Evolutionary conservation across 2,329 filamentous ascomycete species (phyloP), one percentile per base, ranked within the genome.

Genomic region (Xylaria sp.): DNA sequence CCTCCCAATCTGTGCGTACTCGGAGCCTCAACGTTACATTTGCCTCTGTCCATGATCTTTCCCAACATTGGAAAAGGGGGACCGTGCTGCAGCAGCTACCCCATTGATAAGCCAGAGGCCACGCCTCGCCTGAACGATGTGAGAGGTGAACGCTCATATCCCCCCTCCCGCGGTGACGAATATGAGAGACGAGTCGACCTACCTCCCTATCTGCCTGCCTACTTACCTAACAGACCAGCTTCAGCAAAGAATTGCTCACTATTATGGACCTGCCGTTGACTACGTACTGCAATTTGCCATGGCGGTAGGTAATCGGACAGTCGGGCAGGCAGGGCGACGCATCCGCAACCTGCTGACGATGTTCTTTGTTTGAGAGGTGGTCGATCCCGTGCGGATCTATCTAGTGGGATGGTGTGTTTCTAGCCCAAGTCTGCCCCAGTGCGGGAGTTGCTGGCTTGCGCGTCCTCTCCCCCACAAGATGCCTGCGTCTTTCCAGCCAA

Each of bases 391-490:
- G 58, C n/a, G 22, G 26, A 20, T 37, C 34, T n/a, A 44, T 20
- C 40, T 29, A 44, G n/a, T n/a, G n/a, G n/a, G n/a, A n/a, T 39
- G 48, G 54, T 52, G 54, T 60, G 49, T 56, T 48, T 37, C 52
- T 60, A 57, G 44, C 43, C 44, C 41, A 42, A 19, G 42, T 37
- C 47, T 39, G 44, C 49, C 40, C 53, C 59, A 57, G 55, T 52
- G 54, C 55, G 56, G 55, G 60, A 59, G 60, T 57, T 57, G 65
- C 59, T 68, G 64, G 65, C 66, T 68, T 66, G 65, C 66, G 66
- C 66, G 66, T 66, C 66, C 61, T 48, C 49, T 52, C 54, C 57
- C 63, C 57, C 54, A 60, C 48, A 48, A 56, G 57, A 59, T 46
- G 62, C 62, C 65, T 63, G 63, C 60, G 63, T 57, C 61, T 59